Conservation (phyloP, 2,329 filamentous ascomycete species). For the Cryphonectria japonica region DNA sequence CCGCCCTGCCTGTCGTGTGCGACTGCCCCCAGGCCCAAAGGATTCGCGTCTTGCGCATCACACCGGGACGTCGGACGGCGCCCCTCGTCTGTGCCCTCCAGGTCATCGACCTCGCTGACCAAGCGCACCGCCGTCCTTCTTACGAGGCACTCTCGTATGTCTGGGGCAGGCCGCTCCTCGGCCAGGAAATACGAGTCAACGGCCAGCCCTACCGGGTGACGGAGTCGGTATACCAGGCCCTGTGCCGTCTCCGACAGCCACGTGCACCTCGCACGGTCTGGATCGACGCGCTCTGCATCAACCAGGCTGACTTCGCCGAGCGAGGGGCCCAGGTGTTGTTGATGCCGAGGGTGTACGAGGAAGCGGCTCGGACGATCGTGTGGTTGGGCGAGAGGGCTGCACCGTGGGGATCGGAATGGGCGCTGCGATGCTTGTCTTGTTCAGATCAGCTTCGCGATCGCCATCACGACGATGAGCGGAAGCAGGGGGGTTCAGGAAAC, state of each 20-base stretch:
- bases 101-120: not conserved
- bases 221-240: not conserved
- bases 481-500: no score
- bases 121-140: not conserved
- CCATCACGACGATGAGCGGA: no score
- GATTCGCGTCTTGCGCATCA: no score
- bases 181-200: not conserved
- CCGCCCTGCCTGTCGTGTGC: no score
- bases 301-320: not conserved
- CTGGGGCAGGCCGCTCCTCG: not conserved
- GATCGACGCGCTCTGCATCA: conserved; percentile 7
- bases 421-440: no score
- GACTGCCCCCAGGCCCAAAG: no score
- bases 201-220: not conserved
- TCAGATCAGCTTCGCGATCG: no score
- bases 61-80: no score
- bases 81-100: no score
- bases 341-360: not conserved
- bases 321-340: not conserved
- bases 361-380: not conserved
- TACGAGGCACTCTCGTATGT: conserved; percentile 6
- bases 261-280: not conserved
- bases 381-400: not conserved
- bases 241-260: not conserved
- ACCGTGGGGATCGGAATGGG: no score